Conservation (phyloP, 2,329 filamentous ascomycete genomes). For the Karstenula rhodostoma region DNA sequence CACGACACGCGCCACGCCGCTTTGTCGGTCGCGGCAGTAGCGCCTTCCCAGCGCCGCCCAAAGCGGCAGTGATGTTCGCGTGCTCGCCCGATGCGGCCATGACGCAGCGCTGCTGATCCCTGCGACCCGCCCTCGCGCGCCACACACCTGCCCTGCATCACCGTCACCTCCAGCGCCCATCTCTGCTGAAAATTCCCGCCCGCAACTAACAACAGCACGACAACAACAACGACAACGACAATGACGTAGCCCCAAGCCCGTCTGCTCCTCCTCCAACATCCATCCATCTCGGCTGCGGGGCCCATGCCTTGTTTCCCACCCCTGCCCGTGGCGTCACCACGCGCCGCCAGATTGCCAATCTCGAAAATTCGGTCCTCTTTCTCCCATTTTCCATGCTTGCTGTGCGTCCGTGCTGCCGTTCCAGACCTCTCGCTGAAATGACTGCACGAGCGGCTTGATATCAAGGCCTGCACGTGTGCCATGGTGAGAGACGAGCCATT, state of each 20-base stretch:
- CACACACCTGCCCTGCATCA: slow-evolving; percentile 14
- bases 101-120: slow-evolving; percentile 17
- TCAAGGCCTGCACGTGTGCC: background rate
- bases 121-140: slow-evolving; percentile 20
- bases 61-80: slow-evolving; percentile 26
- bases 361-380: background rate
- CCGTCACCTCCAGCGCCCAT: no score
- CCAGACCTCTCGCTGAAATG: background rate
- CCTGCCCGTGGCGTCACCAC: slow-evolving; percentile 9
- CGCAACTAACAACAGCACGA: background rate
- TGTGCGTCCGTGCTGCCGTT: background rate
- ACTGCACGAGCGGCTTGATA: background rate
- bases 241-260: background rate
- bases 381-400: background rate
- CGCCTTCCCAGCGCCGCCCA: slow-evolving; percentile 1
- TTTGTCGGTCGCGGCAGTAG: slow-evolving; percentile 14
- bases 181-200: background rate
- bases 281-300: background rate
- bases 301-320: slow-evolving; percentile 6
- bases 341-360: slow-evolving; percentile 5
- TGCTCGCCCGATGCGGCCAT: slow-evolving; percentile 21
- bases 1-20: background rate
- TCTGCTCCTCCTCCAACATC: background rate
- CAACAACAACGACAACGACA: background rate
- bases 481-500: background rate